These are phyloP conservation scores for Papilionanthe hybrid DNA, from an alignment of 116 monocot species.

Conservation along the genomic window DNA sequence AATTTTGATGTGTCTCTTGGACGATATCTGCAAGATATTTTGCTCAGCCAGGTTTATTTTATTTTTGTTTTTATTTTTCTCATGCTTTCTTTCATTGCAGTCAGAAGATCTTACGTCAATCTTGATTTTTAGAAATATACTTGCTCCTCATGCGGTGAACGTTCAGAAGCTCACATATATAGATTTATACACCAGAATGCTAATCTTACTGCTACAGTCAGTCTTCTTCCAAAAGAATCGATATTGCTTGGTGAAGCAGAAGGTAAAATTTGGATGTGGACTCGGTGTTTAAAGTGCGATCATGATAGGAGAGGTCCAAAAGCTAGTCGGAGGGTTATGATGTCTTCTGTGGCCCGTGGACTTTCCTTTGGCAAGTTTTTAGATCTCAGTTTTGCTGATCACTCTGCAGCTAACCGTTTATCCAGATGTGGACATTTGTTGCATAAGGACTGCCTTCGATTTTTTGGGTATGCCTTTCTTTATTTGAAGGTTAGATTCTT, in stretches of 20 bases:
- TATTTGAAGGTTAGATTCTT: background rate
- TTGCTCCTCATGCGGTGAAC: constrained; percentile 64
- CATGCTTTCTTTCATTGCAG: background rate
- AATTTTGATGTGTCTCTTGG: constrained; percentile 77
- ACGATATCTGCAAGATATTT: constrained; percentile 63
- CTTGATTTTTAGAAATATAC: constrained; percentile 44
- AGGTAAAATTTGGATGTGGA: constrained; percentile 98
- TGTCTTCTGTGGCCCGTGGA: constrained; percentile 65
- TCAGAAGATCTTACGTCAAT: background rate
- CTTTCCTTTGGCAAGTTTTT: constrained; percentile 98
- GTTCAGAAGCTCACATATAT: constrained; percentile 71
- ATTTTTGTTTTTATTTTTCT: background rate
- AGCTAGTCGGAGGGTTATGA: constrained; percentile 56
- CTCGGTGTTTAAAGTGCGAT: constrained; percentile 73
- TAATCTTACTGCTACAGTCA: constrained; percentile 64
- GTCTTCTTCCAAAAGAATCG: constrained; percentile 12
- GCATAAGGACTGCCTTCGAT: constrained; percentile 78
- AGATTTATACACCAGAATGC: constrained; percentile 77
- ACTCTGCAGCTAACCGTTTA: constrained; percentile 54
- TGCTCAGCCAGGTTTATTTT: constrained; percentile 59
- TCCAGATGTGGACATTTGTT: constrained; percentile 83
- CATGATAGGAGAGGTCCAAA: constrained; percentile 33
- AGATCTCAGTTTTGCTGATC: constrained; percentile 82
- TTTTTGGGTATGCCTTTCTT: constrained; percentile 67
- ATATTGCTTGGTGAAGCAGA: constrained; percentile 59